phyloP scores from a whole-genome alignment of 1,139 yeast genomes.

The Eremothecium coryli region DNA sequence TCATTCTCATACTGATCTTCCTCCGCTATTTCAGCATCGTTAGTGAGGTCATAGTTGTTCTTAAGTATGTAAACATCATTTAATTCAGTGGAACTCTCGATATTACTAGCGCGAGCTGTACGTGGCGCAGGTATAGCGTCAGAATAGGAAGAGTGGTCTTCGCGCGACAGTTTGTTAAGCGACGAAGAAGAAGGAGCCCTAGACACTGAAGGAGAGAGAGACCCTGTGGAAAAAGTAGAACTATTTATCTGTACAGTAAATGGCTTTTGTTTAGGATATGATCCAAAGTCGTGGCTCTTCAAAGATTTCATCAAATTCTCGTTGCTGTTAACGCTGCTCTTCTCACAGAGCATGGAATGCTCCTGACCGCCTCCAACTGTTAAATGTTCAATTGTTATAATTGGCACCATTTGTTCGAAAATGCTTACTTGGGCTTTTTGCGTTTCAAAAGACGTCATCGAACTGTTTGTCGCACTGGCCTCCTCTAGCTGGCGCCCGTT shows the following conservation, averaged over 20 bases:
- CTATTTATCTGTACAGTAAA: constrained; percentile 17
- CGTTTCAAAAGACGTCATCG: constrained; percentile 22
- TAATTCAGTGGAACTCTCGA: constrained; percentile 6
- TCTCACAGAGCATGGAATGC: constrained; percentile 3
- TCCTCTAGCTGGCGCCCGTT: constrained; percentile 6
- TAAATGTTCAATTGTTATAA: constrained; percentile 13
- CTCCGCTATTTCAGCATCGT: constrained; percentile 31
- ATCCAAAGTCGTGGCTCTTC: constrained; percentile 27
- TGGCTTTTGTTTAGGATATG: constrained; percentile 32
- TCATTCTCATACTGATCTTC: constrained; percentile 37
- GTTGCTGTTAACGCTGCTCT: constrained; percentile 10
- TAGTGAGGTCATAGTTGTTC: constrained; percentile 31
- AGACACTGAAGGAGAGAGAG: constrained; percentile 11
- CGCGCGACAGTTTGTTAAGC: constrained; percentile 8
- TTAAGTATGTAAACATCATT: constrained; percentile 26
- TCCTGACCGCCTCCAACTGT: constrained; percentile 2
- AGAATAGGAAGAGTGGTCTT: constrained; percentile 1
- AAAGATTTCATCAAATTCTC: constrained; percentile 21
- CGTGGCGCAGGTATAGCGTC: constrained; percentile 3
- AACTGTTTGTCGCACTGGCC: constrained; percentile 18
- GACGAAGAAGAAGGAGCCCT: constrained; percentile 5
- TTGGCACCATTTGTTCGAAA: constrained; percentile 28
- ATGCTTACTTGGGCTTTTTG: constrained; percentile 16
- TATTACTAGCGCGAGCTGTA: not conserved
- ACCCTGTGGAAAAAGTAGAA: constrained; percentile 14